A percentile compares a stretch with the other conserved stretches of the same genome.
phyloP scores from a whole-genome alignment of 495 filamentous ascomycete species.

The Geopyxis carbonaria region DNA sequence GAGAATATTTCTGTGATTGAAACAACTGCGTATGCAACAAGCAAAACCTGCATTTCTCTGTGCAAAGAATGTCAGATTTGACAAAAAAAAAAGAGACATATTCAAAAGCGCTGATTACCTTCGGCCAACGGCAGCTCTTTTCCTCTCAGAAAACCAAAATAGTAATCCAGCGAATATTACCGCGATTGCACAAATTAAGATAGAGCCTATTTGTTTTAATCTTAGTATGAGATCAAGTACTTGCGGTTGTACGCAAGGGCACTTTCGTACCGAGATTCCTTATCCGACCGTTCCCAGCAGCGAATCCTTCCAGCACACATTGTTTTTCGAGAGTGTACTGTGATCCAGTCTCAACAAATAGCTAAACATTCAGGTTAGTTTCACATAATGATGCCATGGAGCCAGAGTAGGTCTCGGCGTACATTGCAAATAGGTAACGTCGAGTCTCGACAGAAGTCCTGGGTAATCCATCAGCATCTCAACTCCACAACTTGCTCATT shows the following conservation, averaged over 20 bases:
- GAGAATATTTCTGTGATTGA: slow-evolving; percentile 94
- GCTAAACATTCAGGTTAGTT: slow-evolving; percentile 5
- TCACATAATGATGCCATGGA: not conserved
- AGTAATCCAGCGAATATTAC: slow-evolving; percentile 50
- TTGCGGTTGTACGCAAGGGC: not conserved
- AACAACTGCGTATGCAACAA: slow-evolving; percentile 72
- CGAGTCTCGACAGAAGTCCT: slow-evolving; percentile 93
- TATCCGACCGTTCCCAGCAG: slow-evolving; percentile 36
- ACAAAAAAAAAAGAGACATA: too few species aligned
- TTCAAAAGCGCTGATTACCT: slow-evolving; percentile 44
- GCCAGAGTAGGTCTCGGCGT: too few species aligned
- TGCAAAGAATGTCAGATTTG: slow-evolving; percentile 5
- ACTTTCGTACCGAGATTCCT: slow-evolving; percentile 62
- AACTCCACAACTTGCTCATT: not conserved
- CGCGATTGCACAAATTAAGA: slow-evolving; percentile 60
- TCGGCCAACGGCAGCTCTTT: slow-evolving; percentile 85
- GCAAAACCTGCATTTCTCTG: slow-evolving; percentile 93
- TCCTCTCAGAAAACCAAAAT: slow-evolving; percentile 68
- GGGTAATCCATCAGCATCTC: slow-evolving; percentile 14
- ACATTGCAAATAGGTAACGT: slow-evolving; percentile 96
- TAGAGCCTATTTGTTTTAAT: slow-evolving; percentile 48
- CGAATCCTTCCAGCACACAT: slow-evolving; percentile 19
- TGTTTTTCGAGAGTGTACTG: slow-evolving; percentile 5
- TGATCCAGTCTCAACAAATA: slow-evolving; percentile 10
- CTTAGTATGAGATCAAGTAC: not conserved